Conservation (phyloP, 768 basidiomycete species). For the Pleurotus djamor region DNA sequence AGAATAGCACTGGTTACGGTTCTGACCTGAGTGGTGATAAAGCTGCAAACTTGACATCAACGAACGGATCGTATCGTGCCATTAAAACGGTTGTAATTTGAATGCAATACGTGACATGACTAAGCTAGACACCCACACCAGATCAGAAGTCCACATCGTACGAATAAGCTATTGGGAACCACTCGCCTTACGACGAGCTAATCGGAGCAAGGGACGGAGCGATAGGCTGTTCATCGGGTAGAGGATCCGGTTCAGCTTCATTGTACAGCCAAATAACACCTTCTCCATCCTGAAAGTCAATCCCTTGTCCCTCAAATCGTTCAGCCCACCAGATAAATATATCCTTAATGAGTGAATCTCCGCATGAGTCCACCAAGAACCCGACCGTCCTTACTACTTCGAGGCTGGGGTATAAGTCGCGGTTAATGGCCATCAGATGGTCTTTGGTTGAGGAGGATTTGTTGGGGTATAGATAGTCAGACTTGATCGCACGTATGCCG, state of each 20-base stretch:
- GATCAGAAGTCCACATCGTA: neutral
- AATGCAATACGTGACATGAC: neutral
- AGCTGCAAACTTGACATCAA: neutral
- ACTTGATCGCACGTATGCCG: slow-evolving; percentile 40
- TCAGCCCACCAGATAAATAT: slow-evolving; percentile 56
- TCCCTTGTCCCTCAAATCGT: slow-evolving; percentile 43
- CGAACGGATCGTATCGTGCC: neutral
- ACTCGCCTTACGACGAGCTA: neutral
- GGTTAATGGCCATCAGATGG: slow-evolving; percentile 41
- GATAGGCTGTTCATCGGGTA: neutral
- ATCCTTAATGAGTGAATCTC: slow-evolving; percentile 40
- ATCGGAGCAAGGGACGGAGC: neutral
- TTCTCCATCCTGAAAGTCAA: slow-evolving; percentile 54
- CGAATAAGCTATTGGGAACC: neutral
- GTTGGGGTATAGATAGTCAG: slow-evolving; percentile 42
- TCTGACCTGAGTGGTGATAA: neutral
- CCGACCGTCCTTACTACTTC: slow-evolving; percentile 46
- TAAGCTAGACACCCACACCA: neutral
- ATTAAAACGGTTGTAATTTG: neutral
- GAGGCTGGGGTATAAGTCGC: slow-evolving; percentile 39
- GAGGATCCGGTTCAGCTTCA: slow-evolving; percentile 19
- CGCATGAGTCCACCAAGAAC: slow-evolving; percentile 43
- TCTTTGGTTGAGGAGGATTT: slow-evolving; percentile 29
- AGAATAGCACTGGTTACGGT: too few species aligned
- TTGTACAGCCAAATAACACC: slow-evolving; percentile 49